Conservation (phyloP, 2,329 filamentous ascomycete genomes). For the Seiridium unicorne region DNA sequence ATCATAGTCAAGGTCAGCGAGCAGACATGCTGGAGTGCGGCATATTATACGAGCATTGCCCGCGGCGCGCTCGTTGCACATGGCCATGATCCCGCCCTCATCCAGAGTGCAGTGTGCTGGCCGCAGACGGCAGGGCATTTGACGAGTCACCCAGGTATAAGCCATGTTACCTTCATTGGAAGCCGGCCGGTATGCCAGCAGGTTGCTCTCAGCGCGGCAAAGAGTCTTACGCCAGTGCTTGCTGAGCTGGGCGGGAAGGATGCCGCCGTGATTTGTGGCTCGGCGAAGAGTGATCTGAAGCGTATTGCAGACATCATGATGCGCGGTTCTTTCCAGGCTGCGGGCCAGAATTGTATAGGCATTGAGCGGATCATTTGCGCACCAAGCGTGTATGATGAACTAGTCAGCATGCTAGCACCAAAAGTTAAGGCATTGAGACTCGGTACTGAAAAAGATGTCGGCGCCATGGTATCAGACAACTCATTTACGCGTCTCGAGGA, state of each 20-base stretch:
- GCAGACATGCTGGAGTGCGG: conserved; percentile 88
- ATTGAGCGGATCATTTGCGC: conserved; percentile 89
- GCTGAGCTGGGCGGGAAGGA: conserved; percentile 96
- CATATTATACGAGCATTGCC: conserved; percentile 78
- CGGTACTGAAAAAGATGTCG: conserved; percentile 78
- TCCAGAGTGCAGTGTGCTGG: conserved; percentile 87
- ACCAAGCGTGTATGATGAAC: conserved; percentile 69
- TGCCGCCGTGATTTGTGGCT: conserved; percentile 84
- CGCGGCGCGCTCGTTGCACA: conserved; percentile 78
- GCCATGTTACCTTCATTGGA: conserved; percentile 95
- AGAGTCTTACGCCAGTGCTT: conserved; percentile 80
- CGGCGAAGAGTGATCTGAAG: conserved; percentile 62
- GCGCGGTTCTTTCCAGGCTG: conserved; percentile 90
- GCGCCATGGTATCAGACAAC: conserved; percentile 81
- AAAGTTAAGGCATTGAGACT: conserved; percentile 73
- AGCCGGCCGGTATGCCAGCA: conserved; percentile 83
- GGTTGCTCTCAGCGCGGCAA: conserved; percentile 83
- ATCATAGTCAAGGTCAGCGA: conserved; percentile 94
- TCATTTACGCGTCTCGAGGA: conserved; percentile 74
- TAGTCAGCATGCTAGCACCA: conserved; percentile 69
- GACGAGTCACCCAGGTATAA: conserved; percentile 79
- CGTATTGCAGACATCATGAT: conserved; percentile 81
- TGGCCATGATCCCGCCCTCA: conserved; percentile 76
- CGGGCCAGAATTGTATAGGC: conserved; percentile 96
- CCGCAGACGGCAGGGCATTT: conserved; percentile 77